A percentile compares a stretch with the other conserved stretches of the same genome.
These are phyloP conservation scores for Emydomyces testavorans DNA, from an alignment of 2,329 filamentous ascomycete species.

Conservation along the genomic window DNA sequence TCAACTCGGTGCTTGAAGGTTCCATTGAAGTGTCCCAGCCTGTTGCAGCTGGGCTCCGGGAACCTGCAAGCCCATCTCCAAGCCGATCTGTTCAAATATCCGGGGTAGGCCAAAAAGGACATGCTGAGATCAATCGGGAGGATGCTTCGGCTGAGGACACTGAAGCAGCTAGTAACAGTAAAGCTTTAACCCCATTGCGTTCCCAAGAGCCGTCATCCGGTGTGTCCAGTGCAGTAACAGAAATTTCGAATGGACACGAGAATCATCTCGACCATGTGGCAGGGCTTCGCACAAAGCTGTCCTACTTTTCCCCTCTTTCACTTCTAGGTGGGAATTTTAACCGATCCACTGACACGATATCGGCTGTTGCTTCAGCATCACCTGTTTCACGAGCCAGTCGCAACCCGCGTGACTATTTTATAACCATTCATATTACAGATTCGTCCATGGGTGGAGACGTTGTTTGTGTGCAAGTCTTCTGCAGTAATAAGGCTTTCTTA, in stretches of 20 bases:
- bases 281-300: slow-evolving; percentile 32
- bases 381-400: slow-evolving; percentile 26
- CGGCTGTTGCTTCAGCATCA: slow-evolving; percentile 28
- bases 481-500: slow-evolving; percentile 30
- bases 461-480: slow-evolving; percentile 34
- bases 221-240: neutral
- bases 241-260: slow-evolving; percentile 9
- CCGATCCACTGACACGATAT: slow-evolving; percentile 33
- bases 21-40: neutral
- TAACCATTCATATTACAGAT: slow-evolving; percentile 36
- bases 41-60: neutral
- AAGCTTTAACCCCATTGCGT: neutral
- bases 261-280: slow-evolving; percentile 21
- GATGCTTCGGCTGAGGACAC: neutral
- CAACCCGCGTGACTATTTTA: slow-evolving; percentile 32
- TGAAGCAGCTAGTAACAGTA: neutral
- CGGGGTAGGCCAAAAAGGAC: too few relatives aligned
- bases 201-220: neutral
- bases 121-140: neutral
- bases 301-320: slow-evolving; percentile 36
- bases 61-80: neutral
- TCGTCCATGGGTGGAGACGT: slow-evolving; percentile 32
- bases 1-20: neutral
- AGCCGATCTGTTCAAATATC: neutral
- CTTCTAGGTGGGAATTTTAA: slow-evolving; percentile 35